phyloP scores from a whole-genome alignment of 495 filamentous ascomycete species.

The Symbiotaphrina buchneri region DNA sequence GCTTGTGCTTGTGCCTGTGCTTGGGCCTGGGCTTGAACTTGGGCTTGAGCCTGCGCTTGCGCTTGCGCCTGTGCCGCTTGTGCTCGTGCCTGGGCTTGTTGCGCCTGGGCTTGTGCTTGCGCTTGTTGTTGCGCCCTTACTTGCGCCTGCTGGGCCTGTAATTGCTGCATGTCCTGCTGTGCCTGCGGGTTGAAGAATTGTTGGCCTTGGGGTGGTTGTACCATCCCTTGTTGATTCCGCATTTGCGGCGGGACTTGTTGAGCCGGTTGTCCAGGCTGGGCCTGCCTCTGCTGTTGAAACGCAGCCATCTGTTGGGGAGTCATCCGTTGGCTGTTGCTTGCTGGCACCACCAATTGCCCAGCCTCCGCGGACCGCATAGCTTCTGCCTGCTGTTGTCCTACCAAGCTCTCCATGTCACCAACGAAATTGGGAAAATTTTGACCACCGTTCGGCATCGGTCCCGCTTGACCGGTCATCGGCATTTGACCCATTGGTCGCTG shows the following conservation, averaged over 20 bases:
- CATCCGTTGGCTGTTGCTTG: slow-evolving; percentile 17
- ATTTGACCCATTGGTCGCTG: slow-evolving; percentile 20
- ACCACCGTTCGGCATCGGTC: too few species aligned
- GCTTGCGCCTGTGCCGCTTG: neutral
- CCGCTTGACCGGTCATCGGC: slow-evolving; percentile 23
- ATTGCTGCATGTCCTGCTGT: slow-evolving; percentile 1
- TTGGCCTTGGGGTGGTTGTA: neutral
- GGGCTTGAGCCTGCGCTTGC: neutral
- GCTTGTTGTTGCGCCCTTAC: slow-evolving; percentile 1
- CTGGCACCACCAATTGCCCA: slow-evolving; percentile 42
- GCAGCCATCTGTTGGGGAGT: slow-evolving; percentile 7
- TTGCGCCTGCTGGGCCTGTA: slow-evolving; percentile 3
- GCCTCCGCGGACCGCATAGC: slow-evolving; percentile 38
- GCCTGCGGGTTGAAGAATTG: neutral
- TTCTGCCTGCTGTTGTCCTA: slow-evolving; percentile 35
- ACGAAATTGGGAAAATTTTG: slow-evolving; percentile 26
- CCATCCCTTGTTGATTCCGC: slow-evolving; percentile 2
- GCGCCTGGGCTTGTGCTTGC: slow-evolving; percentile 2
- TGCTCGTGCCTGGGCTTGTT: neutral
- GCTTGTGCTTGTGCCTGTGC: slow-evolving; percentile 3
- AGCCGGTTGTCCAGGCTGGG: slow-evolving; percentile 4
- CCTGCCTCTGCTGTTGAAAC: slow-evolving; percentile 4
- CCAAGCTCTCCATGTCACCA: slow-evolving; percentile 27
- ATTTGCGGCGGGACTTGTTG: slow-evolving; percentile 3
- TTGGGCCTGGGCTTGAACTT: slow-evolving; percentile 1